Evolutionary conservation across 2,329 filamentous ascomycete genomes (phyloP).

Genomic region (Pestalotiopsis sp.): DNA sequence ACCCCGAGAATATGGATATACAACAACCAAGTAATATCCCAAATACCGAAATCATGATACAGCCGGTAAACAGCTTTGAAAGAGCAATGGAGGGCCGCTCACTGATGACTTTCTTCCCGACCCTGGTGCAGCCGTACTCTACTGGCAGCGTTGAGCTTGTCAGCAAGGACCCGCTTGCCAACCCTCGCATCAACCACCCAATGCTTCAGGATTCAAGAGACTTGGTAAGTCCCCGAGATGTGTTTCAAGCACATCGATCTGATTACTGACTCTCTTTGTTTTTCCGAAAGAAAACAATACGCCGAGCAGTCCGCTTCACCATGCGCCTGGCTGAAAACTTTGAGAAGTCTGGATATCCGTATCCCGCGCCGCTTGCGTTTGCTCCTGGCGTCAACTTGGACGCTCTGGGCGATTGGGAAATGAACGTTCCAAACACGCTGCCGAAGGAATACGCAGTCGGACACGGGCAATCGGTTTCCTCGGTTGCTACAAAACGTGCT

Average conservation of each 20-base stretch:
- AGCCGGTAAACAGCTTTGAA: conserved; percentile 13
- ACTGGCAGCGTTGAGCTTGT: conserved; percentile 16
- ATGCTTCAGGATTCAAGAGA: background rate
- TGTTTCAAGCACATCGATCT: background rate
- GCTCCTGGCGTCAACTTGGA: conserved; percentile 9
- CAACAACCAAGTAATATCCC: conserved; percentile 12
- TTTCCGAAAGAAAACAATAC: background rate
- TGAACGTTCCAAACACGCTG: background rate
- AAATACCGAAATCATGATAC: conserved; percentile 19
- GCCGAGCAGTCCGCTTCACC: conserved; percentile 11
- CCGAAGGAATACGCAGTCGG: background rate
- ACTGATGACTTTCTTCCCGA: conserved; percentile 15
- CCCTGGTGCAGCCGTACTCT: conserved; percentile 12
- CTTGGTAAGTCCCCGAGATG: background rate
- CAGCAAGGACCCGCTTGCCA: conserved; percentile 10
- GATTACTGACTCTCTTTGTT: background rate
- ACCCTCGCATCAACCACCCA: conserved; percentile 11
- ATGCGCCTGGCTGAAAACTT: conserved; percentile 16
- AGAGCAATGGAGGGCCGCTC: conserved; percentile 6
- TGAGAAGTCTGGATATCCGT: conserved; percentile 15
- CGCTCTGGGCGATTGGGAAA: background rate
- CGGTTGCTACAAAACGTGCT: background rate
- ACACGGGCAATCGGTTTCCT: background rate
- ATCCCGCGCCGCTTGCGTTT: conserved; percentile 12
- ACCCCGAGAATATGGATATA: background rate